phyloP scores from a whole-genome alignment of 1,284 basidiomycete species.

The Ceratobasidium sp. region DNA sequence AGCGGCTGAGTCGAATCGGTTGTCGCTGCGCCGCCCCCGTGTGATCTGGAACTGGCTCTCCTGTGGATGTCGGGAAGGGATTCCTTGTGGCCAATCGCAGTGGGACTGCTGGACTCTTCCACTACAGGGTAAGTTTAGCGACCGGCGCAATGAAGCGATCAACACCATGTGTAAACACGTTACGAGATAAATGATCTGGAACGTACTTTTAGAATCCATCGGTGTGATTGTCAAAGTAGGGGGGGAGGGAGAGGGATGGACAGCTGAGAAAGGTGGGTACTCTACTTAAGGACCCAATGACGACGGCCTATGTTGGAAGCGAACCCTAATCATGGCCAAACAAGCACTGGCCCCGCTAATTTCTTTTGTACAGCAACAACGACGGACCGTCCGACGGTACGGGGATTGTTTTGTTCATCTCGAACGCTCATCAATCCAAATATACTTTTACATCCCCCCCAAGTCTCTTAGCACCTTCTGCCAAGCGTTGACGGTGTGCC shows the following conservation, averaged over 20 bases:
- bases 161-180: not conserved
- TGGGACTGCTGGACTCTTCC: slow-evolving; percentile 10
- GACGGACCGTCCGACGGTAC: not conserved
- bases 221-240: not conserved
- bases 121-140: not conserved
- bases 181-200: not conserved
- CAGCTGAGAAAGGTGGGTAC: not conserved
- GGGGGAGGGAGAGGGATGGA: not conserved
- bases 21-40: not conserved
- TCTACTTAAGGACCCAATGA: not conserved
- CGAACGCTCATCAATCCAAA: not conserved
- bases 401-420: not conserved
- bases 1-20: not conserved
- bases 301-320: not conserved
- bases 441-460: slow-evolving; percentile 2
- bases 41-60: not conserved
- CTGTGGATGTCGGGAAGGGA: not conserved
- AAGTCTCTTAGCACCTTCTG: slow-evolving; percentile 23
- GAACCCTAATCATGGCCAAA: not conserved
- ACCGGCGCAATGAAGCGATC: not conserved
- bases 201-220: slow-evolving; percentile 7
- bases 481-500: slow-evolving; percentile 10
- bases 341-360: not conserved
- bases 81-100: not conserved
- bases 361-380: not conserved